Conservation (phyloP, 352 stramenopile species). For the Pythium volutum region DNA sequence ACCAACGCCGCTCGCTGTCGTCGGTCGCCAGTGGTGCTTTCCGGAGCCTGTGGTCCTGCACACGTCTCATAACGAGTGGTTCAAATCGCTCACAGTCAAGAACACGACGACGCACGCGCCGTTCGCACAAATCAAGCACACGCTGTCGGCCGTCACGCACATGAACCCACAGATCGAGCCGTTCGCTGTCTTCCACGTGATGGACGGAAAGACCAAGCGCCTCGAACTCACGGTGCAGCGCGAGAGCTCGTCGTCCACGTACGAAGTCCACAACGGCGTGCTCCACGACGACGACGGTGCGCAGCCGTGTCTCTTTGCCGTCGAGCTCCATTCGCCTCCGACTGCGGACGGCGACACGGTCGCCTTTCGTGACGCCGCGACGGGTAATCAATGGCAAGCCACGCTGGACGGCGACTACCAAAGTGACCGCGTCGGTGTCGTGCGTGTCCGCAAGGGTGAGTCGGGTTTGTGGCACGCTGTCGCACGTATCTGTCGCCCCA, state of each 20-base stretch:
- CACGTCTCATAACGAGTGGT: background rate
- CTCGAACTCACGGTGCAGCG: slow-evolving; percentile 8
- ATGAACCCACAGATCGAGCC: slow-evolving; percentile 4
- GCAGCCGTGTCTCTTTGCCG: slow-evolving; percentile 1
- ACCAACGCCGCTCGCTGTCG: background rate
- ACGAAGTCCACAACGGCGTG: slow-evolving; percentile 4
- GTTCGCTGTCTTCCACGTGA: slow-evolving; percentile 4
- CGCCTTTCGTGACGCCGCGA: background rate
- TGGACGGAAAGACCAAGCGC: background rate
- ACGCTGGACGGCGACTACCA: background rate
- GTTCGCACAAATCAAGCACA: slow-evolving; percentile 6
- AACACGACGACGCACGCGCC: slow-evolving; percentile 1
- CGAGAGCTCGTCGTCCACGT: background rate
- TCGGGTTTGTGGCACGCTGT: background rate
- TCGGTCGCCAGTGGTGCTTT: slow-evolving; percentile 7
- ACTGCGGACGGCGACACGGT: background rate
- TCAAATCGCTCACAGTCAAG: slow-evolving; percentile 6
- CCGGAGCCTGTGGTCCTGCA: background rate
- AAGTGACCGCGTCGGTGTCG: background rate
- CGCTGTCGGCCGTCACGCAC: slow-evolving; percentile 1
- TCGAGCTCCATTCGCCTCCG: background rate
- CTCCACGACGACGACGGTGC: background rate
- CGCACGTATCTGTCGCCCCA: slow-evolving; percentile 6
- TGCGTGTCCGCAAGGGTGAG: background rate
- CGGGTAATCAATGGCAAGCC: background rate